A percentile compares a stretch with the other conserved stretches of the same genome.
Conservation (phyloP, 306 rosid genomes). For the Prosopis cineraria region DNA sequence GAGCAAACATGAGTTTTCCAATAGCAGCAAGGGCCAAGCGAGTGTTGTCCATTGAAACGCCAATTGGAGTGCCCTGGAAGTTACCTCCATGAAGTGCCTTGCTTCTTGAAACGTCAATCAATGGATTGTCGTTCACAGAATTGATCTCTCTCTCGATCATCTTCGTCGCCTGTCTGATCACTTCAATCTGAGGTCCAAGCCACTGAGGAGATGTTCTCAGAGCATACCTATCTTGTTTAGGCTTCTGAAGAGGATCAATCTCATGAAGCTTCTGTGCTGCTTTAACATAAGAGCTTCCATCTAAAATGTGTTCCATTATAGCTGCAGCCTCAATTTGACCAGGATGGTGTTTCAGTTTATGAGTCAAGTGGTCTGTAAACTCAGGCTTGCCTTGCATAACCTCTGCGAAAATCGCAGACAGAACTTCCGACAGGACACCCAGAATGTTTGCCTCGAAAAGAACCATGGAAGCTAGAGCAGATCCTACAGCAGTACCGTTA, state of each 20-base stretch:
- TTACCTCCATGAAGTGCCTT: slow-evolving; percentile 94
- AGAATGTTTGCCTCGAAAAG: slow-evolving; percentile 78
- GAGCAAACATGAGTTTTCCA: slow-evolving; percentile 90
- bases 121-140: slow-evolving; percentile 89
- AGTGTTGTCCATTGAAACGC: slow-evolving; percentile 94
- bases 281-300: slow-evolving; percentile 77
- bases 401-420: slow-evolving; percentile 84
- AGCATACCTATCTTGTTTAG: slow-evolving; percentile 89
- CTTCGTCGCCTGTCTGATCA: slow-evolving; percentile 69
- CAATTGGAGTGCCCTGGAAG: slow-evolving; percentile 94
- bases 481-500: slow-evolving; percentile 94
- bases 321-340: slow-evolving; percentile 99
- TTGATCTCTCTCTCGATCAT: slow-evolving; percentile 97
- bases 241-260: slow-evolving; percentile 87
- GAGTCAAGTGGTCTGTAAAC: slow-evolving; percentile 87
- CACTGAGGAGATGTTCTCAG: slow-evolving; percentile 92
- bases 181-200: slow-evolving; percentile 94
- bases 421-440: slow-evolving; percentile 57
- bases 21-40: slow-evolving; percentile 80
- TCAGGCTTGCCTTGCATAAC: slow-evolving; percentile 93
- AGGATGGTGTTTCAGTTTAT: slow-evolving; percentile 87
- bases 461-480: slow-evolving; percentile 82
- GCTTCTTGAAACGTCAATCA: slow-evolving; percentile 86
- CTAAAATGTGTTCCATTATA: slow-evolving; percentile 90
- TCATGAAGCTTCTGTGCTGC: slow-evolving; percentile 72